These are phyloP conservation scores for Phytopythium montanum DNA, from an alignment of 352 stramenopile species.

Conservation along the genomic window DNA sequence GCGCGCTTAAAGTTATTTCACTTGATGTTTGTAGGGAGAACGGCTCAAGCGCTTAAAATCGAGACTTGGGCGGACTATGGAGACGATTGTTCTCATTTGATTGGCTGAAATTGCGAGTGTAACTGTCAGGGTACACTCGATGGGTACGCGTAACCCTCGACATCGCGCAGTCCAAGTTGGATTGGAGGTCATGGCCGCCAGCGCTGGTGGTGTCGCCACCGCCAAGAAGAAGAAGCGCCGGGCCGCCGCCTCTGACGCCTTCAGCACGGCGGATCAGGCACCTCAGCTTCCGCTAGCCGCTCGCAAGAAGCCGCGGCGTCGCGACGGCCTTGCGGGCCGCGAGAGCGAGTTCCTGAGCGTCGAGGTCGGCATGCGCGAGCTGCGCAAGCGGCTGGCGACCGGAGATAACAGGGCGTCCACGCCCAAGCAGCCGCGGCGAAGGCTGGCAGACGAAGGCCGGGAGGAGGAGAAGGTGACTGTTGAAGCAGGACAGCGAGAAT, in stretches of 20 bases:
- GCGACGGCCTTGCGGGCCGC: conserved; percentile 10
- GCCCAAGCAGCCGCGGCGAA: background rate
- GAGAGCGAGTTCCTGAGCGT: conserved; percentile 76
- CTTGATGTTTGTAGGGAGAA: background rate
- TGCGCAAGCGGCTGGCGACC: conserved; percentile 48
- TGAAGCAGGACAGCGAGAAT: background rate
- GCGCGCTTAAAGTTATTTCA: conserved; percentile 27
- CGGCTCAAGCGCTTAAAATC: conserved; percentile 9
- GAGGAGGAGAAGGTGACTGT: background rate
- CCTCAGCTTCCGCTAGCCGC: background rate
- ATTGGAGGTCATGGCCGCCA: background rate
- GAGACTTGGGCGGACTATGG: background rate
- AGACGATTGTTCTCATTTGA: too few relatives aligned
- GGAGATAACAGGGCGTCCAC: background rate
- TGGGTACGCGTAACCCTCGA: too few relatives aligned
- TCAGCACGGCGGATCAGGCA: background rate
- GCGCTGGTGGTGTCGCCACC: background rate
- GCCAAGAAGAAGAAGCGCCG: conserved; percentile 29
- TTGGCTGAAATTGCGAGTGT: too few relatives aligned
- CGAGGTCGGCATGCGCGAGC: conserved; percentile 66
- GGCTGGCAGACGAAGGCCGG: background rate
- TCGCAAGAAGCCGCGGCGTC: conserved; percentile 30
- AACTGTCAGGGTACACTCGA: too few relatives aligned
- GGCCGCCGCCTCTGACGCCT: conserved; percentile 5
- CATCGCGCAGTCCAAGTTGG: too few relatives aligned